These are phyloP conservation scores for Phialemonium atrogriseum DNA, from an alignment of 2,329 filamentous ascomycete genomes.

Conservation along the genomic window DNA sequence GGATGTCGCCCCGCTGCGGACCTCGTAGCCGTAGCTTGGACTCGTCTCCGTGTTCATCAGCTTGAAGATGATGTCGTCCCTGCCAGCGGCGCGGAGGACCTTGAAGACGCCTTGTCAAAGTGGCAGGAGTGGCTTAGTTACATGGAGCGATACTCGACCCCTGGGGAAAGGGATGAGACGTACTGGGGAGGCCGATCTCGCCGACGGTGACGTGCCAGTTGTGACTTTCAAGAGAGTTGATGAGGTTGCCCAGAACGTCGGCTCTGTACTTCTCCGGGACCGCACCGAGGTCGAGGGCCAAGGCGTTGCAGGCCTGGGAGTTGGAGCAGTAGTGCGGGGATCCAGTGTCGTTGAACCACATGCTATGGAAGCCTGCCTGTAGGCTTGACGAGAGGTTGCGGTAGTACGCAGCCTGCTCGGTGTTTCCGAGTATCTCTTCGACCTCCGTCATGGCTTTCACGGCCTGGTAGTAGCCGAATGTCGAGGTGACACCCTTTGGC, in stretches of 20 bases:
- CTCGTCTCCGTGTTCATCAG: conserved; percentile 5
- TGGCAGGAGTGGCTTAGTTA: too few relatives aligned
- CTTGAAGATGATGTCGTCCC: conserved; percentile 6
- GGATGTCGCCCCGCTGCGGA: conserved; percentile 5
- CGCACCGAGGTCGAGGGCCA: conserved; percentile 5
- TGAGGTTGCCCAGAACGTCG: conserved; percentile 2
- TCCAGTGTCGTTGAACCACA: conserved; percentile 6
- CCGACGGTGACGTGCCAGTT: conserved; percentile 4
- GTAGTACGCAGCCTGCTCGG: conserved; percentile 3
- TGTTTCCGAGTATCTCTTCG: conserved; percentile 6
- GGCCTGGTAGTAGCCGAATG: conserved; percentile 7
- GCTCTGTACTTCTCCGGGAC: background rate
- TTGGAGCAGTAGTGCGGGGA: conserved; percentile 4
- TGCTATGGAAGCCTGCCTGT: conserved; percentile 2
- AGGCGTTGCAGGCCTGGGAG: conserved; percentile 6
- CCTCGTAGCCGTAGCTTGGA: conserved; percentile 6
- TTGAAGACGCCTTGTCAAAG: conserved; percentile 5
- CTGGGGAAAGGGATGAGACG: too few relatives aligned
- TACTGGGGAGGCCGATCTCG: conserved; percentile 9
- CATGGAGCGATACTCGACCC: too few relatives aligned
- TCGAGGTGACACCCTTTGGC: conserved; percentile 5
- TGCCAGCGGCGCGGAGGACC: background rate
- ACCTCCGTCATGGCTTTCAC: conserved; percentile 6
- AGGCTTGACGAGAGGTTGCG: conserved; percentile 1
- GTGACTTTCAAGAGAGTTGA: conserved; percentile 1